Evolutionary conservation across 2,329 filamentous ascomycete species (phyloP).

Genomic region (Diaporthe citrichinensis): DNA sequence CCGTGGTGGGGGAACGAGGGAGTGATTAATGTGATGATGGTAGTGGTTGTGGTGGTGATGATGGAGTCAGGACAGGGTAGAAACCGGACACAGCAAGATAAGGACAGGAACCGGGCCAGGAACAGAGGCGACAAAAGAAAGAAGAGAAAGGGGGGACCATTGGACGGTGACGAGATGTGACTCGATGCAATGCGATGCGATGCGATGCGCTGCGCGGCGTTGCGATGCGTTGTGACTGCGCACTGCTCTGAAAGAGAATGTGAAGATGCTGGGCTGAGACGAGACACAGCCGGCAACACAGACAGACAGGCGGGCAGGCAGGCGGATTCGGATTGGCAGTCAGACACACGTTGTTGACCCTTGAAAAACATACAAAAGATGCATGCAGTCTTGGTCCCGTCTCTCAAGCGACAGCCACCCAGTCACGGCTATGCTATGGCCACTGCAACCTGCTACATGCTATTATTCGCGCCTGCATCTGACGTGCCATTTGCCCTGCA

Average conservation of each 20-base stretch:
- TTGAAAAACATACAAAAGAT: slow-evolving; percentile 10
- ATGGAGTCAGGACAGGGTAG: not conserved
- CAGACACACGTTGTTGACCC: slow-evolving; percentile 3
- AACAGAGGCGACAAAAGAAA: slow-evolving; percentile 28
- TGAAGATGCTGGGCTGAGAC: slow-evolving; percentile 1
- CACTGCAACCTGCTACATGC: slow-evolving; percentile 1
- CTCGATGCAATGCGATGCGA: slow-evolving; percentile 11
- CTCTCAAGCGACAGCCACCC: slow-evolving; percentile 25
- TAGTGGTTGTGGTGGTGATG: not conserved
- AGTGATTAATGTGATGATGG: not conserved
- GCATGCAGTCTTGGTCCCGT: slow-evolving; percentile 15
- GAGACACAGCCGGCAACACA: slow-evolving; percentile 13
- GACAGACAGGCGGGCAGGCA: not conserved
- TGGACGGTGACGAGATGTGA: slow-evolving; percentile 14
- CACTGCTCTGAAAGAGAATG: not conserved
- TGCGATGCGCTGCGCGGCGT: slow-evolving; percentile 4
- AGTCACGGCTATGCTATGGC: slow-evolving; percentile 1
- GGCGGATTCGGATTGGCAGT: not conserved
- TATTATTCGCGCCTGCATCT: slow-evolving; percentile 22
- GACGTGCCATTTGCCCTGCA: slow-evolving; percentile 30
- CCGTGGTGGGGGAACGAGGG: not conserved
- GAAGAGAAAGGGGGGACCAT: not conserved
- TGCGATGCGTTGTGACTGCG: slow-evolving; percentile 6
- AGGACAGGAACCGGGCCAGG: slow-evolving; percentile 8
- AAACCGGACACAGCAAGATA: not conserved